phyloP scores from a whole-genome alignment of 441 rosid species.

The Pelargonium fulgidum region DNA sequence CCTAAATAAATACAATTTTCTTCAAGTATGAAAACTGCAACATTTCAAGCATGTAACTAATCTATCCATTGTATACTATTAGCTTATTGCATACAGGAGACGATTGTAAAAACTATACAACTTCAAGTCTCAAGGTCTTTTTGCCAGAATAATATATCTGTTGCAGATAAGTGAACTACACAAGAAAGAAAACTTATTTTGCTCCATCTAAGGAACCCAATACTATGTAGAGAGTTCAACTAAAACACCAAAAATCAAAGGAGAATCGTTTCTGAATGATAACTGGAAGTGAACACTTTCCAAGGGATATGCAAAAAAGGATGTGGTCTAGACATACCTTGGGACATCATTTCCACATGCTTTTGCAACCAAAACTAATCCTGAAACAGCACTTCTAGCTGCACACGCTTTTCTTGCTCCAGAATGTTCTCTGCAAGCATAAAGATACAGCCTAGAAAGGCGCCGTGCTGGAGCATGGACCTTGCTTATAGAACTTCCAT shows the following conservation, averaged over 20 bases:
- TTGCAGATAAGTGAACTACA: too few species aligned
- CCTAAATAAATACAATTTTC: too few species aligned
- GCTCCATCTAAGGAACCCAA: too few species aligned
- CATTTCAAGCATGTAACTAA: background rate
- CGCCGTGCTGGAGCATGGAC: conserved; percentile 97
- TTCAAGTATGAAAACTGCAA: background rate
- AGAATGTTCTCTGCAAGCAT: conserved; percentile 51
- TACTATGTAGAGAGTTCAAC: too few species aligned
- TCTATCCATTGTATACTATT: background rate
- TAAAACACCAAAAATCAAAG: background rate
- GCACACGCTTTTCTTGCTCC: conserved; percentile 62
- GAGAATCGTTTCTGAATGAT: background rate
- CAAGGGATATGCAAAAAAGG: background rate
- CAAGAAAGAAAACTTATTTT: too few species aligned
- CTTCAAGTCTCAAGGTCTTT: too few species aligned
- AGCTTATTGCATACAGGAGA: background rate
- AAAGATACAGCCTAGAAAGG: conserved; percentile 81
- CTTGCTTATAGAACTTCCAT: conserved; percentile 82
- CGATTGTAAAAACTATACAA: background rate
- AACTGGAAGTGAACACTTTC: background rate
- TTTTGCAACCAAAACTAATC: conserved; percentile 73
- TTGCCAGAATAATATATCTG: too few species aligned
- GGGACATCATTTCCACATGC: conserved; percentile 97
- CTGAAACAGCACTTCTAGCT: conserved; percentile 76
- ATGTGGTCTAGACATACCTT: conserved; percentile 39